Evolutionary conservation across 768 basidiomycete genomes (phyloP).

Genomic region (Phlebiopsis flavidoalba): DNA sequence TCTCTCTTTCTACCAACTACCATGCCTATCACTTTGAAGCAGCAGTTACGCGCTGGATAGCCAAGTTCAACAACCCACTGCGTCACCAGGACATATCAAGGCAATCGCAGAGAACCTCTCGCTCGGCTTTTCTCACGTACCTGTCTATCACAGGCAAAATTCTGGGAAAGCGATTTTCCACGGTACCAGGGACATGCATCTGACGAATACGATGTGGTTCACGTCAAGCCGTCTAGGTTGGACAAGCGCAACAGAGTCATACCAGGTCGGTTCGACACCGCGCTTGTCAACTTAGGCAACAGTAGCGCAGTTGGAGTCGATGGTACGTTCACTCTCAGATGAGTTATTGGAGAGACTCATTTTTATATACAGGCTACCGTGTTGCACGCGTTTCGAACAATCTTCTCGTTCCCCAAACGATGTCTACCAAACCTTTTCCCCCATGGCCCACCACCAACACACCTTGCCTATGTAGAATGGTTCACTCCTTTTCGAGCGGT

Average conservation of each 20-base stretch:
- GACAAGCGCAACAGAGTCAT: slow-evolving; percentile 6
- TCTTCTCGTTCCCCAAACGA: slow-evolving; percentile 20
- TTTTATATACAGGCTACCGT: slow-evolving; percentile 19
- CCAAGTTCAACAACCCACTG: not conserved
- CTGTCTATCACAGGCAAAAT: slow-evolving; percentile 31
- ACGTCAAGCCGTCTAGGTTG: not conserved
- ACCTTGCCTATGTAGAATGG: slow-evolving; percentile 29
- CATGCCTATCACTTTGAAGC: slow-evolving; percentile 22
- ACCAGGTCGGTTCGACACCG: slow-evolving; percentile 32
- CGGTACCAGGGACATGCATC: not conserved
- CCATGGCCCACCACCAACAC: not conserved
- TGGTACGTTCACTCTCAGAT: not conserved
- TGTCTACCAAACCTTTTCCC: not conserved
- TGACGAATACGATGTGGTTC: not conserved
- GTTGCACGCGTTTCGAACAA: slow-evolving; percentile 22
- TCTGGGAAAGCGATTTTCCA: slow-evolving; percentile 15
- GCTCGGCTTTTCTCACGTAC: slow-evolving; percentile 21
- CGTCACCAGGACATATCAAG: not conserved
- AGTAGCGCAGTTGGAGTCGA: not conserved
- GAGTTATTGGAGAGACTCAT: too few species aligned
- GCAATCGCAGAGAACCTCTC: not conserved
- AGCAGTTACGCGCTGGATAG: not conserved
- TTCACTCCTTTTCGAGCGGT: slow-evolving; percentile 22
- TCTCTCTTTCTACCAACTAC: slow-evolving; percentile 17
- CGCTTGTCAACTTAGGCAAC: slow-evolving; percentile 15